A percentile compares a stretch with the other conserved stretches of the same genome.
These are phyloP conservation scores for Fonsecaea erecta DNA, from an alignment of 2,329 filamentous ascomycete genomes.

Conservation along the genomic window DNA sequence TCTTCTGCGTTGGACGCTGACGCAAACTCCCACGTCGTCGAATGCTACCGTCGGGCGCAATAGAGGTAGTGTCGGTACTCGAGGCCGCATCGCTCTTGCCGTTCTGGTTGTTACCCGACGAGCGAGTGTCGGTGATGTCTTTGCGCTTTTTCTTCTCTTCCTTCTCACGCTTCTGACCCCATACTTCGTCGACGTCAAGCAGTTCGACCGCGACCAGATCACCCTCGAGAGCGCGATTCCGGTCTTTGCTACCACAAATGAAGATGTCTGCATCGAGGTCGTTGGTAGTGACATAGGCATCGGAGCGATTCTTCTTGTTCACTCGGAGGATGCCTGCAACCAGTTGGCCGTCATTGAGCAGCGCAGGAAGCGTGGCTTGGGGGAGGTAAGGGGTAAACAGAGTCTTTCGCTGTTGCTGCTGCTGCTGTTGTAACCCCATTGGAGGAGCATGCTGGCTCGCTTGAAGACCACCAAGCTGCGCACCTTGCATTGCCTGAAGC, in stretches of 20 bases:
- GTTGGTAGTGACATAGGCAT: conserved; percentile 93
- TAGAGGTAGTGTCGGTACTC: conserved; percentile 65
- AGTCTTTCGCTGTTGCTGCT: conserved; percentile 95
- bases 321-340: conserved; percentile 96
- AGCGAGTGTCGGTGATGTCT: conserved; percentile 92
- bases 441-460: conserved; percentile 74
- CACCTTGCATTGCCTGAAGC: conserved; percentile 88
- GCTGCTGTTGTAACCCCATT: conserved; percentile 67
- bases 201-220: conserved; percentile 95
- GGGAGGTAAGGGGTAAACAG: conserved; percentile 97
- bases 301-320: conserved; percentile 99
- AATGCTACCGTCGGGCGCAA: conserved; percentile 77
- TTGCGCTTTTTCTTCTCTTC: conserved; percentile 99
- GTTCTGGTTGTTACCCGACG: conserved; percentile 65
- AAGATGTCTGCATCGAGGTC: conserved; percentile 98
- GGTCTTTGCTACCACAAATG: conserved; percentile 98
- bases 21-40: conserved; percentile 92
- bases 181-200: conserved; percentile 96
- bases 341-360: conserved; percentile 88
- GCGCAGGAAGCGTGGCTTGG: conserved; percentile 87
- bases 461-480: conserved; percentile 71
- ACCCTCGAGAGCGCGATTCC: conserved; percentile 93
- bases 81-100: conserved; percentile 60
- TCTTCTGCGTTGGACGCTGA: conserved; percentile 97
- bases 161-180: conserved; percentile 98